Evolutionary conservation across 805 yeast genomes (phyloP).

Genomic region (Kodamaea laetipori): DNA sequence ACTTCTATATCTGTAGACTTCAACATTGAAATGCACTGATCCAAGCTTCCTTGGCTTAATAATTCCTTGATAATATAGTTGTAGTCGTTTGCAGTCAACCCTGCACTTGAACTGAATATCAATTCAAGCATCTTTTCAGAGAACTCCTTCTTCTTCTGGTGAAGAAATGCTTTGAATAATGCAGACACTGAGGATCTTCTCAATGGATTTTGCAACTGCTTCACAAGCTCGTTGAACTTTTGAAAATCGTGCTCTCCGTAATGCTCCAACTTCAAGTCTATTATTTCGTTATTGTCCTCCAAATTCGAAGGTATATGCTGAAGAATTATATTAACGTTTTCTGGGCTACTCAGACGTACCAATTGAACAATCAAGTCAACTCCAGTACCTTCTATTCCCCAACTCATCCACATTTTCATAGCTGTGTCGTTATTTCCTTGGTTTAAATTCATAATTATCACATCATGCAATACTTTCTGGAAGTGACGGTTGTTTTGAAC

Average conservation of each 20-base stretch:
- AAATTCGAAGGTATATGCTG: slow-evolving; percentile 1
- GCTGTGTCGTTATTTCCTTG: slow-evolving; percentile 14
- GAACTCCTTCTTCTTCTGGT: slow-evolving; percentile 28
- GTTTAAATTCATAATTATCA: slow-evolving; percentile 11
- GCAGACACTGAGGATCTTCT: slow-evolving; percentile 34
- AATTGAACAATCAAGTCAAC: slow-evolving; percentile 1
- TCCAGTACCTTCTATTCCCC: background rate
- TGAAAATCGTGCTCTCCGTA: slow-evolving; percentile 20
- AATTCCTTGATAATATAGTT: slow-evolving; percentile 28
- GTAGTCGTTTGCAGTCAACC: slow-evolving; percentile 30
- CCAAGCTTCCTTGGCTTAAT: slow-evolving; percentile 27
- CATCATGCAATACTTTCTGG: slow-evolving; percentile 4
- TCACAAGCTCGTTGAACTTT: slow-evolving; percentile 24
- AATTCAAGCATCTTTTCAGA: slow-evolving; percentile 32
- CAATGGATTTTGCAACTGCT: slow-evolving; percentile 32
- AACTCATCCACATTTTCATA: slow-evolving; percentile 4
- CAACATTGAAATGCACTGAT: slow-evolving; percentile 28
- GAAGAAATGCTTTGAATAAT: slow-evolving; percentile 32
- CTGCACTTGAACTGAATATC: slow-evolving; percentile 31
- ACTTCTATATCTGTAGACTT: slow-evolving; percentile 20
- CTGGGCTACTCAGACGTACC: slow-evolving; percentile 8
- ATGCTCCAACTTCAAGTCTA: slow-evolving; percentile 19
- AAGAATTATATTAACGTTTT: background rate
- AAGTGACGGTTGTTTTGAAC: slow-evolving; percentile 1
- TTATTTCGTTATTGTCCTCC: slow-evolving; percentile 12